Conservation (phyloP, 306 rosid species). For the Pyrus bretschneideri region DNA sequence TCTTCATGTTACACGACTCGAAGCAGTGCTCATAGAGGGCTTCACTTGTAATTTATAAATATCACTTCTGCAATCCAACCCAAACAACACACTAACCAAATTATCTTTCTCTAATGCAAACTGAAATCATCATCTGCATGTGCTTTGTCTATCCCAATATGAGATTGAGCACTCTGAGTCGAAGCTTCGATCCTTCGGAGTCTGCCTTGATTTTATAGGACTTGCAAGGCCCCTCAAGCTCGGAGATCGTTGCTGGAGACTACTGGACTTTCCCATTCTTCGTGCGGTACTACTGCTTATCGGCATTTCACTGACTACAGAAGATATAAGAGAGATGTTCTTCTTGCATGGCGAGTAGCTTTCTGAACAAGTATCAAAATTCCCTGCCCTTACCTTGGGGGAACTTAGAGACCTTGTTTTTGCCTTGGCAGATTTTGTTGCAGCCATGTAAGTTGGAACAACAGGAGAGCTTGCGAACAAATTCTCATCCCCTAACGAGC, state of each 20-base stretch:
- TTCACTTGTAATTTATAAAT: no score
- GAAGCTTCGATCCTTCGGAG: slow-evolving; percentile 49
- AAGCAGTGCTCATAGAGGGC: no score
- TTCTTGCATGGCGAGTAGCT: slow-evolving; percentile 78
- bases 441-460: slow-evolving; percentile 91
- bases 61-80: no score
- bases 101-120: not conserved
- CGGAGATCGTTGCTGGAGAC: slow-evolving; percentile 62
- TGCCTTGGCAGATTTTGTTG: slow-evolving; percentile 85
- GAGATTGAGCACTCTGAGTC: slow-evolving; percentile 66
- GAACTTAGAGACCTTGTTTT: slow-evolving; percentile 67
- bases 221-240: slow-evolving; percentile 68
- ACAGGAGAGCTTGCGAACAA: slow-evolving; percentile 57
- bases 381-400: slow-evolving; percentile 55
- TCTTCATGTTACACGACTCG: no score
- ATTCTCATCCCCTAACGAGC: slow-evolving; percentile 52
- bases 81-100: no score
- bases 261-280: slow-evolving; percentile 21
- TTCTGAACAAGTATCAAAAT: slow-evolving; percentile 45
- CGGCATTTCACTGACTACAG: slow-evolving; percentile 41
- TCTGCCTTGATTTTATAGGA: slow-evolving; percentile 59
- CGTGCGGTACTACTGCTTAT: not conserved
- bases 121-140: slow-evolving; percentile 32
- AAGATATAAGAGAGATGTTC: slow-evolving; percentile 42
- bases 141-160: slow-evolving; percentile 44